phyloP scores from a whole-genome alignment of 2,329 filamentous ascomycete genomes.

The Cladosporium sp. region DNA sequence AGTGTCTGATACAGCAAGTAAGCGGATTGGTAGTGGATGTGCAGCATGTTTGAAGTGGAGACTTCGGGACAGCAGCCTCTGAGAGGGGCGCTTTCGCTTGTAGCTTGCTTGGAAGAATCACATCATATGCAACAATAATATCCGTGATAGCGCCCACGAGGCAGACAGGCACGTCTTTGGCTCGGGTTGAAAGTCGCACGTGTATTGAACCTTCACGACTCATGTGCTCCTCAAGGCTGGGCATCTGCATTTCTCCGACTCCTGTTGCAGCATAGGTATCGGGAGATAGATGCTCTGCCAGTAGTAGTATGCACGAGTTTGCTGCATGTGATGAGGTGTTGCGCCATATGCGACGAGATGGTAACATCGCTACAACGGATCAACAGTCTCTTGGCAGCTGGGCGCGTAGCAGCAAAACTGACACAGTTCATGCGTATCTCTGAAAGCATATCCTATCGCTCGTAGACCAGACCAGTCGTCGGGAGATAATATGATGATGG shows the following conservation, averaged over 20 bases:
- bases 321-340: background rate
- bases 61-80: background rate
- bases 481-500: background rate
- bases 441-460: background rate
- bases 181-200: background rate
- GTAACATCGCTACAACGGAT: background rate
- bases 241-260: background rate
- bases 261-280: background rate
- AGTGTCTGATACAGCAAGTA: background rate
- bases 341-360: conserved; percentile 8
- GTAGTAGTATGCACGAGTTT: background rate
- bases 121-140: background rate
- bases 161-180: background rate
- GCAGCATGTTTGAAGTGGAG: background rate
- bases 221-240: background rate
- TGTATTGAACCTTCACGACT: background rate
- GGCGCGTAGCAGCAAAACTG: background rate
- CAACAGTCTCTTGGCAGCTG: background rate
- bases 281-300: background rate
- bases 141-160: background rate
- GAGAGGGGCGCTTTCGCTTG: background rate
- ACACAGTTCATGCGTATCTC: background rate
- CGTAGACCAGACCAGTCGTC: background rate
- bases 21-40: background rate
- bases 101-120: background rate